Evolutionary conservation across 805 yeast species (phyloP).

Genomic region (Debaryomyces maramus): DNA sequence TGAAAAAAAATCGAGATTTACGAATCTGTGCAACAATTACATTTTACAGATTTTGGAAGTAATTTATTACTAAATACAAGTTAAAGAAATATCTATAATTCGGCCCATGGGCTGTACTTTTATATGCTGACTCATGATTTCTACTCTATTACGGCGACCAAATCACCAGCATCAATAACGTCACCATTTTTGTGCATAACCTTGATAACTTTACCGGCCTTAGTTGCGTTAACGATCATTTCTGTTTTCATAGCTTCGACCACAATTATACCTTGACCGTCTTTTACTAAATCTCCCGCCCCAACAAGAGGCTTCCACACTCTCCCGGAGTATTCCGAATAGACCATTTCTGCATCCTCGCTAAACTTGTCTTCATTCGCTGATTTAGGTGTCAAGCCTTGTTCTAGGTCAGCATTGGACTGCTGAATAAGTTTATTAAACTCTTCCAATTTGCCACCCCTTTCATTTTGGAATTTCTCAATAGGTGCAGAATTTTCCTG

Average conservation of each 20-base stretch:
- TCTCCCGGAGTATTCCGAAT: constrained; percentile 95
- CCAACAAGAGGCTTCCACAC: constrained; percentile 90
- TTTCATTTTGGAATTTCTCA: constrained; percentile 65
- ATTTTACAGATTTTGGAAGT: too few relatives aligned
- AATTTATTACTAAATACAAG: too few relatives aligned
- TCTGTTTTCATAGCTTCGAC: constrained; percentile 99
- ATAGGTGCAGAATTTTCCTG: constrained; percentile 72
- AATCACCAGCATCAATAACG: constrained; percentile 95
- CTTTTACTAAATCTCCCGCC: constrained; percentile 72
- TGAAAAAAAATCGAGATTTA: too few relatives aligned
- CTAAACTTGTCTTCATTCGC: constrained; percentile 57
- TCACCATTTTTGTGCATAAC: constrained; percentile 84
- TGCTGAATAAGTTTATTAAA: constrained; percentile 81
- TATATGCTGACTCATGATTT: too few relatives aligned
- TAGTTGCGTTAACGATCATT: constrained; percentile 80
- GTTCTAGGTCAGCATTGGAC: constrained; percentile 70
- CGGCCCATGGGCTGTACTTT: too few relatives aligned
- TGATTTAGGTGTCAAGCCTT: constrained; percentile 47
- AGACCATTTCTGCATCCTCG: constrained; percentile 79
- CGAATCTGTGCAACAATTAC: too few relatives aligned
- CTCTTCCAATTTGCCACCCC: constrained; percentile 81
- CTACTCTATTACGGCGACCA: constrained; percentile 76
- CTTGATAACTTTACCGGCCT: constrained; percentile 68
- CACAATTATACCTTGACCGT: constrained; percentile 79
- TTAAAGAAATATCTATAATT: too few relatives aligned